phyloP scores from a whole-genome alignment of 2,329 filamentous ascomycete genomes.

The Berkeleyomyces rouxiae region DNA sequence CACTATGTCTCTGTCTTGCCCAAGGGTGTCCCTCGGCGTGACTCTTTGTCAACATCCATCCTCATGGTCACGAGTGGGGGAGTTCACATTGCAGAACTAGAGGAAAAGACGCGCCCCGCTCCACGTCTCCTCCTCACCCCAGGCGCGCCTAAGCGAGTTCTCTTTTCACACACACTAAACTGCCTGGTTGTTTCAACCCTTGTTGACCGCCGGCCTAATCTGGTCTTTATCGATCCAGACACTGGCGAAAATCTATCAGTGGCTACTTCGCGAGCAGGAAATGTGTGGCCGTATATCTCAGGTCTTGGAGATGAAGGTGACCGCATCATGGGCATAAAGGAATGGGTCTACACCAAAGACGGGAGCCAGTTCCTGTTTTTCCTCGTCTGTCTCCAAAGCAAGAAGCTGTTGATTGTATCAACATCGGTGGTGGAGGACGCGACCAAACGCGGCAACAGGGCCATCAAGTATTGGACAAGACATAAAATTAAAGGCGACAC shows the following conservation, averaged over 20 bases:
- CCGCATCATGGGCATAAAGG: constrained; percentile 40
- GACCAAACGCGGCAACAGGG: constrained; percentile 16
- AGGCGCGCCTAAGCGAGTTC: constrained; percentile 33
- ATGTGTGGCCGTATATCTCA: constrained; percentile 30
- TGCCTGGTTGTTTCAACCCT: constrained; percentile 37
- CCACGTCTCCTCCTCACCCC: constrained; percentile 31
- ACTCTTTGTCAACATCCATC: not conserved
- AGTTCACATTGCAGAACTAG: constrained; percentile 37
- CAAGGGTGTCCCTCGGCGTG: not conserved
- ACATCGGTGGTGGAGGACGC: constrained; percentile 13
- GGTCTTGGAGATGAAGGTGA: constrained; percentile 41
- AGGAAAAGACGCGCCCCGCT: constrained; percentile 28
- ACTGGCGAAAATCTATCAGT: constrained; percentile 35
- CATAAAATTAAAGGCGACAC: constrained; percentile 29
- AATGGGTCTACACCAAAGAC: constrained; percentile 45
- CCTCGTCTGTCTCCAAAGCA: constrained; percentile 39
- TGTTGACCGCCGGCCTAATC: constrained; percentile 27
- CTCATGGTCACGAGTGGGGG: constrained; percentile 33
- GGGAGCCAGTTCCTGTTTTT: constrained; percentile 45
- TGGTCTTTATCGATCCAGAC: constrained; percentile 40
- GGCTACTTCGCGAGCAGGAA: constrained; percentile 26
- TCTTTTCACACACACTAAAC: constrained; percentile 37
- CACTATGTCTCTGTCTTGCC: constrained; percentile 6
- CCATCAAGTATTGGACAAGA: constrained; percentile 37
- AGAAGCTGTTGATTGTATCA: constrained; percentile 39